A percentile compares a stretch with the other conserved stretches of the same genome.
Conservation (phyloP, 2,329 filamentous ascomycete species). For the Juglanconis oblonga region DNA sequence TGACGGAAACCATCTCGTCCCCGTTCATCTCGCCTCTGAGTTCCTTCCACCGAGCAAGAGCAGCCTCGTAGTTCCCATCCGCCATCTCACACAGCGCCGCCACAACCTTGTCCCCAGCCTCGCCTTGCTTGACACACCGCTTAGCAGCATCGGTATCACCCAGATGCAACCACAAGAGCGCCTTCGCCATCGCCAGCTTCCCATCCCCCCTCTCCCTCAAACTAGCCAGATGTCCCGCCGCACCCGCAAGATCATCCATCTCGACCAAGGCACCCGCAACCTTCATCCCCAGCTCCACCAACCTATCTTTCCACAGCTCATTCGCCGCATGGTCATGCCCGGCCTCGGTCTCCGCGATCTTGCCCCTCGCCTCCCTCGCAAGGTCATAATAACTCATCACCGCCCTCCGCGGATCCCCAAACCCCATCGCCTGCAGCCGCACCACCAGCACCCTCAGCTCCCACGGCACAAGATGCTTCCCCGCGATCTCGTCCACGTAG, state of each 20-base stretch:
- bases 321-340: conserved; percentile 51
- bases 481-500: conserved; percentile 54
- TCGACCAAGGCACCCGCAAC: conserved; percentile 69
- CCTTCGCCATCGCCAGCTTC: conserved; percentile 46
- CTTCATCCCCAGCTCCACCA: conserved; percentile 71
- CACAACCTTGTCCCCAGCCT: conserved; percentile 48
- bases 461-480: conserved; percentile 77
- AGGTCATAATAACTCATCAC: conserved; percentile 92
- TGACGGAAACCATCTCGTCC: conserved; percentile 74
- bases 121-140: conserved; percentile 41
- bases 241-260: conserved; percentile 84
- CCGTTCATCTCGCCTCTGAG: conserved; percentile 37
- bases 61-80: conserved; percentile 67
- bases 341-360: conserved; percentile 46
- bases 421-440: conserved; percentile 79
- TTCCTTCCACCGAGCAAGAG: conserved; percentile 60
- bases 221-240: conserved; percentile 66
- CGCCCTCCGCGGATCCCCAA: conserved; percentile 77
- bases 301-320: conserved; percentile 66
- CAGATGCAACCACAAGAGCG: conserved; percentile 73
- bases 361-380: conserved; percentile 69
- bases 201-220: conserved; percentile 42
- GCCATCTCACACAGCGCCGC: conserved; percentile 73
- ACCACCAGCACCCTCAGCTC: conserved; percentile 78
- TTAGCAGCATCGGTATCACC: conserved; percentile 72